Evolutionary conservation across 75 land plant species (phyloP).

Genomic region (Sequoiadendron giganteum): DNA sequence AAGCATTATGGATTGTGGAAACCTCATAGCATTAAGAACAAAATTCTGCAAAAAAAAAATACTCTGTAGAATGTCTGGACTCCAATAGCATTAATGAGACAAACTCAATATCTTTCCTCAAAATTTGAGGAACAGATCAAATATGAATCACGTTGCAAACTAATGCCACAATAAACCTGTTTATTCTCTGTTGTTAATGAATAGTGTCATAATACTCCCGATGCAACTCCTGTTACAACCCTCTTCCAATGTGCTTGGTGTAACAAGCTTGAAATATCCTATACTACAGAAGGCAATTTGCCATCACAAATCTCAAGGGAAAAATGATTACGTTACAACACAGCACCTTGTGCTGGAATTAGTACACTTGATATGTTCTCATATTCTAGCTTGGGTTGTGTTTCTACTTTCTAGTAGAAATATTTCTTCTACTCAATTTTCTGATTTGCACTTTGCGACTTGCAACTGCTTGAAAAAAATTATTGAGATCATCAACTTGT

Average conservation of each 20-base stretch:
- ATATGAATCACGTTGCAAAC: neutral
- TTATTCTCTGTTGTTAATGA: neutral
- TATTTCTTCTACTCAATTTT: neutral
- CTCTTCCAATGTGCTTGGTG: neutral
- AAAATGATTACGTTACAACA: conserved; percentile 6
- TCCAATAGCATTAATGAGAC: neutral
- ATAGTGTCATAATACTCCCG: neutral
- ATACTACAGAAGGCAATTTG: conserved; percentile 5
- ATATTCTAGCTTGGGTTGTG: neutral
- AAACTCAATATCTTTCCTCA: neutral
- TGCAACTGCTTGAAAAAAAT: conserved; percentile 49
- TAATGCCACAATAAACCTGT: neutral
- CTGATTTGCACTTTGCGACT: conserved; percentile 6
- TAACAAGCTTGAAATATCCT: neutral
- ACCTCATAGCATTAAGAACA: neutral
- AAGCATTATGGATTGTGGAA: no score
- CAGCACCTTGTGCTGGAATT: neutral
- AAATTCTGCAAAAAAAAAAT: neutral
- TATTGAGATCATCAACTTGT: conserved; percentile 7
- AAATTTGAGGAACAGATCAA: neutral
- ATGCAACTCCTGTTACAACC: neutral
- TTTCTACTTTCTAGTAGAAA: neutral
- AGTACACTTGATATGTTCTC: neutral
- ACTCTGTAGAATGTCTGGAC: neutral
- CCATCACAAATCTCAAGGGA: neutral